These are phyloP conservation scores for Gymnopilus dilepis DNA, from an alignment of 768 basidiomycete genomes.

Conservation along the genomic window DNA sequence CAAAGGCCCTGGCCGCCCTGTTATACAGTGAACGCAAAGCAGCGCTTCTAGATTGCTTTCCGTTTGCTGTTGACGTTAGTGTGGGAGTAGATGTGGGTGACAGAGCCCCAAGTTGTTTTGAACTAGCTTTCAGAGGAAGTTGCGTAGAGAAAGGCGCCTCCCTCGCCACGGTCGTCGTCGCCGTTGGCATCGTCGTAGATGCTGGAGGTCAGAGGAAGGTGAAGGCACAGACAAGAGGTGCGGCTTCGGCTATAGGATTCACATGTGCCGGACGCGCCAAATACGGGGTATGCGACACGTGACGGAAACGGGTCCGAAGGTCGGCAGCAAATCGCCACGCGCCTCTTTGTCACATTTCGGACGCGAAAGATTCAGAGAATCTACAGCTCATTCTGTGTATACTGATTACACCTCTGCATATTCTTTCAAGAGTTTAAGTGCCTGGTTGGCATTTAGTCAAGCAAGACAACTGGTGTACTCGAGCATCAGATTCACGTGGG, in stretches of 20 bases:
- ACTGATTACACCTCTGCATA: too few species aligned
- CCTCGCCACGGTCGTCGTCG: constrained; percentile 46
- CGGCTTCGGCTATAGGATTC: constrained; percentile 24
- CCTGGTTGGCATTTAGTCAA: too few species aligned
- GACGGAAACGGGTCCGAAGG: neutral
- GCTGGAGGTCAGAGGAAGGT: constrained; percentile 10
- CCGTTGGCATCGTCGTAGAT: constrained; percentile 50
- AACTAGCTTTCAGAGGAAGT: constrained; percentile 44
- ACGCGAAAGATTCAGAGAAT: too few species aligned
- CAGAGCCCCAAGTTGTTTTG: constrained; percentile 31
- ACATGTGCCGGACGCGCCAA: constrained; percentile 23
- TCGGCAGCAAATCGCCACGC: too few species aligned
- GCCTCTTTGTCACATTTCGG: too few species aligned
- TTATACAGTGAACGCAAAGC: constrained; percentile 75
- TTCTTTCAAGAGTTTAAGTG: too few species aligned
- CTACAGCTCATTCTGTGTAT: too few species aligned
- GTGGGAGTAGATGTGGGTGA: constrained; percentile 19
- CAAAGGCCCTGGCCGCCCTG: constrained; percentile 79
- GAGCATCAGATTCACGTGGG: neutral
- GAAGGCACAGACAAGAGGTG: constrained; percentile 9
- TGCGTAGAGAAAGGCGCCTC: constrained; percentile 30
- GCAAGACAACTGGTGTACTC: too few species aligned
- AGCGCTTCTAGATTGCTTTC: constrained; percentile 37
- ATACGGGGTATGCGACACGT: constrained; percentile 5
- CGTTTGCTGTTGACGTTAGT: constrained; percentile 15